A percentile compares a stretch with the other conserved stretches of the same genome.
Conservation (phyloP, 2,329 filamentous ascomycete species). For the Ophiocordyceps australis region DNA sequence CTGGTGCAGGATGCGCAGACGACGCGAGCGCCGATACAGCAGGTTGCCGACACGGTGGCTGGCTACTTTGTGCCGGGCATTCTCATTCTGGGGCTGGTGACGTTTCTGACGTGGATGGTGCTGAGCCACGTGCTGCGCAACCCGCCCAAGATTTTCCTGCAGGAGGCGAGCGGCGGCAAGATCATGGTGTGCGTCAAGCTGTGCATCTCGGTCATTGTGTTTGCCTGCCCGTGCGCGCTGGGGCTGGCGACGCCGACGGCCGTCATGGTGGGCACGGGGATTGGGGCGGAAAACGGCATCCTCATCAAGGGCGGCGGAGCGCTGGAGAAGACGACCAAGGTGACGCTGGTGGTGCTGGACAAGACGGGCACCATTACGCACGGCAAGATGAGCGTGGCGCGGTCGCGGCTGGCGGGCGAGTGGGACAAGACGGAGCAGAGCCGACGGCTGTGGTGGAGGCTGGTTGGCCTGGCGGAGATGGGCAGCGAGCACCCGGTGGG, state of each 20-base stretch:
- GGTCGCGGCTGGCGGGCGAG: constrained; percentile 41
- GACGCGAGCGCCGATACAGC: constrained; percentile 82
- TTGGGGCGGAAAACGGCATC: constrained; percentile 89
- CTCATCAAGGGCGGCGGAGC: constrained; percentile 94
- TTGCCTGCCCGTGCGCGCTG: constrained; percentile 93
- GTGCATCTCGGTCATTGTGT: constrained; percentile 96
- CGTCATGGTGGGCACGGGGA: constrained; percentile 97
- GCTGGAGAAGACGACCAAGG: constrained; percentile 74
- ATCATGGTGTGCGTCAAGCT: constrained; percentile 95
- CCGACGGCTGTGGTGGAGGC: constrained; percentile 78
- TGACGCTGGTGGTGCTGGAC: constrained; percentile 81
- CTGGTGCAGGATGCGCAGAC: constrained; percentile 97
- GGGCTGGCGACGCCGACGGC: constrained; percentile 90
- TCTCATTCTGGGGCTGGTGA: constrained; percentile 63
- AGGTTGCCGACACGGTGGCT: constrained; percentile 75
- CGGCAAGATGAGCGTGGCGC: constrained; percentile 86
- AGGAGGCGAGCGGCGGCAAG: constrained; percentile 68
- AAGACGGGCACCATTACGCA: constrained; percentile 93
- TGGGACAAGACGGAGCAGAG: constrained; percentile 57
- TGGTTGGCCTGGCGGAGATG: constrained; percentile 88
- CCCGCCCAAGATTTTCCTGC: constrained; percentile 77
- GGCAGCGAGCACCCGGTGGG: constrained; percentile 92
- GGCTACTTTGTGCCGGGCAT: constrained; percentile 91
- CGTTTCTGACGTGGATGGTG: constrained; percentile 87
- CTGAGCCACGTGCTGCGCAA: constrained; percentile 69